phyloP scores from a whole-genome alignment of 805 yeast genomes.

The Saccharomycopsis selenospora region DNA sequence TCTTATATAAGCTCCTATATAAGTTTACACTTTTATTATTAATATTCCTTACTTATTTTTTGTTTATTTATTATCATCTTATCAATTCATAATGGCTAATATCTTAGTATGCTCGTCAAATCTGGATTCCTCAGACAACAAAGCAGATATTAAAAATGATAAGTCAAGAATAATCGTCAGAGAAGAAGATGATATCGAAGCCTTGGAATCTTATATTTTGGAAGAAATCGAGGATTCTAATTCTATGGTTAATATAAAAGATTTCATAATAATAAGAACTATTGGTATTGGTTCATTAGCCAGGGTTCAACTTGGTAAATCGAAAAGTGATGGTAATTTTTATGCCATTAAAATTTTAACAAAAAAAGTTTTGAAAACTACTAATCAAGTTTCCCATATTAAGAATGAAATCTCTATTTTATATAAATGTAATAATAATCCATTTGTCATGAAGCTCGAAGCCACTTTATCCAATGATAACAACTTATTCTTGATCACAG shows the following conservation, averaged over 20 bases:
- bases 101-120: neutral
- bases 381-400: slow-evolving; percentile 10
- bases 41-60: too few species aligned
- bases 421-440: slow-evolving; percentile 2
- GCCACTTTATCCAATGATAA: slow-evolving; percentile 2
- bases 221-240: neutral
- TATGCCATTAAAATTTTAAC: slow-evolving; percentile 9
- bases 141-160: neutral
- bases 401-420: slow-evolving; percentile 7
- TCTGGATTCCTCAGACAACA: neutral
- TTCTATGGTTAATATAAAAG: neutral
- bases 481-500: slow-evolving; percentile 5
- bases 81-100: neutral
- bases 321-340: neutral
- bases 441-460: slow-evolving; percentile 4
- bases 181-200: neutral
- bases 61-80: too few species aligned
- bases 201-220: neutral
- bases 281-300: slow-evolving; percentile 16
- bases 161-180: neutral
- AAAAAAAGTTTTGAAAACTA: neutral
- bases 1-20: too few species aligned
- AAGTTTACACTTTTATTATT: too few species aligned
- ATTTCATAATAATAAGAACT: slow-evolving; percentile 8
- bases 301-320: slow-evolving; percentile 10